These are phyloP conservation scores for Dothistroma pini DNA, from an alignment of 2,329 filamentous ascomycete species.

Conservation along the genomic window DNA sequence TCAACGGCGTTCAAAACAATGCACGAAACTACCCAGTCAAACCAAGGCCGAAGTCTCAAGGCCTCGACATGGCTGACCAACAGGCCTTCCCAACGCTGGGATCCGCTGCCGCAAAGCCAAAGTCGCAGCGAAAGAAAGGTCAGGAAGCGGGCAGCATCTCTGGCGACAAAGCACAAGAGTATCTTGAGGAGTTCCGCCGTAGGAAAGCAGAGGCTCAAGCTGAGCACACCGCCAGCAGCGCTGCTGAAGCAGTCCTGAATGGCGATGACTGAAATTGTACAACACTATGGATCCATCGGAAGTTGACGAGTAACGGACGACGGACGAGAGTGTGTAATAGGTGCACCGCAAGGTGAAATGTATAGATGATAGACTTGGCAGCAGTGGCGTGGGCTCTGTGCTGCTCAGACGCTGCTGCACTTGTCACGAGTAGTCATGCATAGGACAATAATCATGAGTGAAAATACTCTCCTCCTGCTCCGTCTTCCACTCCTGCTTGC, in stretches of 20 bases:
- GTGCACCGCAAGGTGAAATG: neutral
- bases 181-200: constrained; percentile 27
- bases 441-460: too few species aligned
- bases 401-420: too few species aligned
- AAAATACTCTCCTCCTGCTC: neutral
- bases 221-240: constrained; percentile 26
- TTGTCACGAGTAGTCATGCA: too few species aligned
- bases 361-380: neutral
- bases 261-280: constrained; percentile 19
- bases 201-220: constrained; percentile 29
- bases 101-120: constrained; percentile 9
- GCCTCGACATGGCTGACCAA: constrained; percentile 23
- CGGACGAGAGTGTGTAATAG: neutral
- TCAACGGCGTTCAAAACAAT: neutral
- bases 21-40: constrained; percentile 4
- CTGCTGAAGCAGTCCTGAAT: constrained; percentile 27
- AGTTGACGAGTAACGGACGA: neutral
- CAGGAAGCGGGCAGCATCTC: constrained; percentile 23
- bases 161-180: constrained; percentile 25
- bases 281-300: neutral
- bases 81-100: constrained; percentile 30
- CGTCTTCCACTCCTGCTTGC: neutral
- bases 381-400: too few species aligned
- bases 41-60: constrained; percentile 2
- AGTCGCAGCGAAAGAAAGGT: constrained; percentile 18